Evolutionary conservation across 2,329 filamentous ascomycete genomes (phyloP).

Genomic region (Pyrenophora graminea): DNA sequence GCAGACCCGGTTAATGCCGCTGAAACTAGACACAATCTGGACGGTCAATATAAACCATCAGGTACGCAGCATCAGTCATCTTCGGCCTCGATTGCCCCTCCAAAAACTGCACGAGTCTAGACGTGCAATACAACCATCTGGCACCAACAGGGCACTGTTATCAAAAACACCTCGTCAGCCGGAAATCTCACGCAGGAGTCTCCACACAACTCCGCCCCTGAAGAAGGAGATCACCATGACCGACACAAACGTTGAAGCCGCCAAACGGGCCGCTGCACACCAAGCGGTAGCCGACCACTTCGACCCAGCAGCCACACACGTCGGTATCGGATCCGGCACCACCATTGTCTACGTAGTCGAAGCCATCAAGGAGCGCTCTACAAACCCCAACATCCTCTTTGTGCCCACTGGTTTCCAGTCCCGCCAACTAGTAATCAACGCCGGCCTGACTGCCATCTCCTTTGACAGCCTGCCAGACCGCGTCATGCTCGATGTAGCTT

Average conservation of each 20-base stretch:
- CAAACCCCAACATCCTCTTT: slow-evolving; percentile 69
- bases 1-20: slow-evolving; percentile 19
- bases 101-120: slow-evolving; percentile 19
- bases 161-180: background rate
- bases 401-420: slow-evolving; percentile 92
- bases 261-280: slow-evolving; percentile 75
- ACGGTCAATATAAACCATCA: slow-evolving; percentile 30
- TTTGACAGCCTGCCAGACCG: slow-evolving; percentile 73
- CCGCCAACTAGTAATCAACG: slow-evolving; percentile 79
- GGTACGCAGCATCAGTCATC: slow-evolving; percentile 37
- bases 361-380: slow-evolving; percentile 62
- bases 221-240: slow-evolving; percentile 29
- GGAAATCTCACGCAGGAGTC: background rate
- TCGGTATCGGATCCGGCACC: slow-evolving; percentile 81
- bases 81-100: slow-evolving; percentile 22
- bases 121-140: slow-evolving; percentile 6
- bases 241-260: slow-evolving; percentile 61
- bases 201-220: slow-evolving; percentile 13
- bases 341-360: slow-evolving; percentile 86
- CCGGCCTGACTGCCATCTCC: slow-evolving; percentile 75
- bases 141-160: slow-evolving; percentile 2
- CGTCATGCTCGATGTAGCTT: slow-evolving; percentile 79
- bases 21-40: slow-evolving; percentile 9
- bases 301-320: slow-evolving; percentile 62
- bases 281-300: slow-evolving; percentile 75